Base-by-base conservation (phyloP, 2,329 filamentous ascomycete genomes). In the Neobulgaria alba region DNA sequence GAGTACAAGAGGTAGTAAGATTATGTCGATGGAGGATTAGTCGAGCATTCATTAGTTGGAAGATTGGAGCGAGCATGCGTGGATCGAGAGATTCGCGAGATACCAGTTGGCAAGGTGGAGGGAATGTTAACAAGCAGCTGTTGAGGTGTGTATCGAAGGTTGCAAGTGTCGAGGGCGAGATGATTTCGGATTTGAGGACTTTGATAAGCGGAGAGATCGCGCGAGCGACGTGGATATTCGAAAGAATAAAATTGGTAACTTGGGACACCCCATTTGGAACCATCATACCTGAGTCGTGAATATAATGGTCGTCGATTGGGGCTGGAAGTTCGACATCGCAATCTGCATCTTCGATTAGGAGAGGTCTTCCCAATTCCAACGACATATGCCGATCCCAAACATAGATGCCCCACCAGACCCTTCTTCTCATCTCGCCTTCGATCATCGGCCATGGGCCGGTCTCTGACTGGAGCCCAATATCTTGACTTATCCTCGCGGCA, bases 321-420 rank as follows among this genome's bases (percentile, higher is more conserved):
- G 80, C 81, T 0, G 90, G 90, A 18, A 95, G 73, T 16, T 76
- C 71, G 5, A 89, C 80, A 51, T 95, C 86, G 66, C 87, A 95
- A 61, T 96, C 90, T 21, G 77, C 73, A 54, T 96, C 90, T 56
- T 89, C 74, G 56, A 96, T 94, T 49, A 89, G 64, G 41, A 85
- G 75, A 0, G 90, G 87, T 37, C 83, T 79, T 7, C 86, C 85
- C 23, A 88, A 71, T 58, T 95, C 89, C 10, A 94, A 68, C 0
- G 87, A 80, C 36, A 93, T 67, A 18, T 85, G 73, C 47, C 88
- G 78, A 64, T 98, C 92, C 66, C 89, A 79, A 33, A 87, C 77
- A 63, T 96, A 96, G 42, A 95, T 77, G 10, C 85, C 79, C 88
- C 92, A 98, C 90, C 90, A 98, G 2, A 92, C 77, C 41, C 89